A percentile compares a stretch with the other conserved stretches of the same genome.
Conservation (phyloP, 2,329 filamentous ascomycete genomes). For the Ophiostoma populinum region DNA sequence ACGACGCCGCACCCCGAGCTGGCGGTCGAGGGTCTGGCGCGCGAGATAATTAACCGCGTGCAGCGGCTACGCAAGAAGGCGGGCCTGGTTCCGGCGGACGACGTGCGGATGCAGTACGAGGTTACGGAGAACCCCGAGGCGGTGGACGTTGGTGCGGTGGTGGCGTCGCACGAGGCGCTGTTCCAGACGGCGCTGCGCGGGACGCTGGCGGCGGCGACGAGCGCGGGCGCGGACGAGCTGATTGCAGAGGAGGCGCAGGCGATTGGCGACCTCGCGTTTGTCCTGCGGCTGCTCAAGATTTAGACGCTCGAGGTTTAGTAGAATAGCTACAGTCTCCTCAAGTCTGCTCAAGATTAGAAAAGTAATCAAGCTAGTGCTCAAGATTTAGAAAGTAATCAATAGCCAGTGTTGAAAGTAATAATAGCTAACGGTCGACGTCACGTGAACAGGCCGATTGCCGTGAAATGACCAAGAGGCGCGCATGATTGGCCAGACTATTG, state of each 20-base stretch:
- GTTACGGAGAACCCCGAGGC: conserved; percentile 65
- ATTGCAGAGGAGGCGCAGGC: conserved; percentile 65
- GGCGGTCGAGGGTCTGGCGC: conserved; percentile 70
- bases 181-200: conserved; percentile 67
- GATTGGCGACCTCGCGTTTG: conserved; percentile 12
- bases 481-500: no score
- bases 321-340: no score
- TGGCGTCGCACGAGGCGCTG: conserved; percentile 45
- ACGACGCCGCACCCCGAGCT: conserved; percentile 64
- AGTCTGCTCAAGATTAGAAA: not conserved
- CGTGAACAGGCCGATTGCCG: no score
- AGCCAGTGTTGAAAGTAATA: no score
- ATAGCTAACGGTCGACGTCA: no score
- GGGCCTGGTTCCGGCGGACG: conserved; percentile 76
- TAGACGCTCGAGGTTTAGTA: no score
- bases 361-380: not conserved
- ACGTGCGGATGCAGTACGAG: conserved; percentile 86
- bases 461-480: no score
- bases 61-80: conserved; percentile 90
- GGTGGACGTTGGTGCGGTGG: conserved; percentile 53
- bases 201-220: conserved; percentile 53
- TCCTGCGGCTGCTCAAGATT: conserved; percentile 9
- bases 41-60: conserved; percentile 86
- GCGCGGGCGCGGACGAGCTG: conserved; percentile 28
- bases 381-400: no score